These are phyloP conservation scores for Pythium phragmitis DNA, from an alignment of 352 stramenopile species.

Conservation along the genomic window DNA sequence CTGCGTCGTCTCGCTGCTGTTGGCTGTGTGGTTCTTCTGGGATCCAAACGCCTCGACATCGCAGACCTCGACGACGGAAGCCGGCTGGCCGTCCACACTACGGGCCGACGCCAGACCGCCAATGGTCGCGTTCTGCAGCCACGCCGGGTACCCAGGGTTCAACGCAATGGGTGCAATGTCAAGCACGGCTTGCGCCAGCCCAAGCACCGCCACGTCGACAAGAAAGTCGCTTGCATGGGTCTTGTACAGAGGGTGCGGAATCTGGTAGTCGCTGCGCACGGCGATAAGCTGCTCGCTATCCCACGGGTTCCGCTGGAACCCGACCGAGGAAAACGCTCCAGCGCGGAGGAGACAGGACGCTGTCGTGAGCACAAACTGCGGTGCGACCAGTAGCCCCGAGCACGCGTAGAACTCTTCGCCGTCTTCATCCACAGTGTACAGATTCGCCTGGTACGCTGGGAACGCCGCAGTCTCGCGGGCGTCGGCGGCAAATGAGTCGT, in stretches of 20 bases:
- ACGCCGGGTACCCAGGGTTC: conserved; percentile 18
- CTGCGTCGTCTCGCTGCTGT: too few species aligned
- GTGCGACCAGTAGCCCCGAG: conserved; percentile 23
- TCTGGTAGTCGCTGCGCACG: conserved; percentile 13
- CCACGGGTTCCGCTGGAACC: neutral
- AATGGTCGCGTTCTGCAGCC: conserved; percentile 18
- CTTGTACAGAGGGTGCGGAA: conserved; percentile 18
- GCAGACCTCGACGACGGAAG: neutral
- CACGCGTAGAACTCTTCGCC: neutral
- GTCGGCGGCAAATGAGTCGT: conserved; percentile 8
- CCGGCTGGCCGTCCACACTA: neutral
- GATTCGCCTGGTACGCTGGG: conserved; percentile 4
- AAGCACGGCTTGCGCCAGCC: conserved; percentile 3
- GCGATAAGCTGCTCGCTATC: neutral
- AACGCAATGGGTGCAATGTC: conserved; percentile 11
- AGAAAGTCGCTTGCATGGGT: conserved; percentile 3
- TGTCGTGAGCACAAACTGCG: conserved; percentile 27
- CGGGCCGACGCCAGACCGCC: neutral
- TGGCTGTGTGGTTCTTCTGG: neutral
- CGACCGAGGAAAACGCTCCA: neutral
- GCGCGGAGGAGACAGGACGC: conserved; percentile 22
- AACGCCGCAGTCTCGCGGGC: neutral
- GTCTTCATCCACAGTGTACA: conserved; percentile 8
- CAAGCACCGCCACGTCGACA: conserved; percentile 21
- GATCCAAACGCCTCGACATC: too few species aligned